phyloP scores from a whole-genome alignment of 345 rosid genomes.

The Capsella bursapastoris region DNA sequence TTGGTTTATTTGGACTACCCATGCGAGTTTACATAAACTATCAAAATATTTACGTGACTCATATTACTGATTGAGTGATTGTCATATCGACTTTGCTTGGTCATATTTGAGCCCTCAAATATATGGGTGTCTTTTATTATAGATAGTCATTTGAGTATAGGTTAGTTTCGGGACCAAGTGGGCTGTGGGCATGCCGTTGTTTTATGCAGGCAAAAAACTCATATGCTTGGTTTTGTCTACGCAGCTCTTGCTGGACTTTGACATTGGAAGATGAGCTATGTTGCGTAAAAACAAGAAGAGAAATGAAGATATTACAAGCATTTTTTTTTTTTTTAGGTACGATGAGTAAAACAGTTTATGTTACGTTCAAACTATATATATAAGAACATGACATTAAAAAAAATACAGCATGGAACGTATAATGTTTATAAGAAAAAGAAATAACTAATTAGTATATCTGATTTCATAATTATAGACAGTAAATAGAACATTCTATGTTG shows the following conservation, averaged over 20 bases:
- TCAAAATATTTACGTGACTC: background rate
- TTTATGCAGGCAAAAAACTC: background rate
- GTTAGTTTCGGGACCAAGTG: background rate
- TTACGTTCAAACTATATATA: no score
- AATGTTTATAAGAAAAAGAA: background rate
- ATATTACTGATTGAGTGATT: background rate
- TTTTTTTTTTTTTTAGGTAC: no score
- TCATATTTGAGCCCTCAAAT: background rate
- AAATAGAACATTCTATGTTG: conserved; percentile 3
- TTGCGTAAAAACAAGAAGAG: no score
- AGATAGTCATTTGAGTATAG: background rate
- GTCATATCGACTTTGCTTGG: background rate
- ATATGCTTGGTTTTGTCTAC: no score
- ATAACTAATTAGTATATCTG: background rate
- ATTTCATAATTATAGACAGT: background rate
- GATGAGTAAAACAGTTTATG: no score
- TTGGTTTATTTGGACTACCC: background rate
- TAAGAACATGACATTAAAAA: no score
- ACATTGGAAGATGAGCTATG: no score
- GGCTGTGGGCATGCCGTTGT: background rate
- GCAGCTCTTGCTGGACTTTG: background rate
- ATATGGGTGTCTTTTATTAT: background rate
- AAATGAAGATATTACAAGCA: no score
- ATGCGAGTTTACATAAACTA: background rate
- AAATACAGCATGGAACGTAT: background rate